A percentile compares a stretch with the other conserved stretches of the same genome.
phyloP scores from a whole-genome alignment of 2,329 filamentous ascomycete species.

The Tolypocladium inflatum region DNA sequence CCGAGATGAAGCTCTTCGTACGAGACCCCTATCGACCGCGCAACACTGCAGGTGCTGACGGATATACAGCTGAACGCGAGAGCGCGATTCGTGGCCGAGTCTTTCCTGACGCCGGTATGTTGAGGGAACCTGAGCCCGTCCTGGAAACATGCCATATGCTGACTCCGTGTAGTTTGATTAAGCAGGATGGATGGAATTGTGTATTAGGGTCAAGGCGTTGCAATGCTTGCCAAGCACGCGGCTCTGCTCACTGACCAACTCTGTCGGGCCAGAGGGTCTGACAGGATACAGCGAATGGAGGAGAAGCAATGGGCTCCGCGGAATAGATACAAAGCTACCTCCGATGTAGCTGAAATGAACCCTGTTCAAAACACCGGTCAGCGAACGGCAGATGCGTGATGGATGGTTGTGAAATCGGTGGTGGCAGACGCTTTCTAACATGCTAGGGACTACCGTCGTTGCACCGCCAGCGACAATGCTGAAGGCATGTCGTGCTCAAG shows the following conservation, averaged over 20 bases:
- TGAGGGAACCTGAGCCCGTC: not conserved
- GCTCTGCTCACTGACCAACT: not conserved
- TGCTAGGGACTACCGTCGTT: not conserved
- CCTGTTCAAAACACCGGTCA: not conserved
- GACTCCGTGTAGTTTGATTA: slow-evolving; percentile 21
- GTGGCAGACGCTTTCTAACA: not conserved
- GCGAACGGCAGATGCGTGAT: not conserved
- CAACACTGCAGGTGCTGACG: slow-evolving; percentile 6
- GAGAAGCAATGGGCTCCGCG: not conserved
- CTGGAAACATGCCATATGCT: not conserved
- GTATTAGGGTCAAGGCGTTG: not conserved
- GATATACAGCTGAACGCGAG: slow-evolving; percentile 73
- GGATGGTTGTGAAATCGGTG: not conserved
- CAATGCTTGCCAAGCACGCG: not conserved
- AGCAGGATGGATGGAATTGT: not conserved
- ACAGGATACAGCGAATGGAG: not conserved
- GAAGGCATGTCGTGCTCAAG: not conserved
- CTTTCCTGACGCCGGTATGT: slow-evolving; percentile 83
- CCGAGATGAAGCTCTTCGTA: slow-evolving; percentile 99
- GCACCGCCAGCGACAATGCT: no score
- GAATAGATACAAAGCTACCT: not conserved
- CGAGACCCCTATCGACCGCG: slow-evolving; percentile 19
- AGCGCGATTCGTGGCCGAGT: slow-evolving; percentile 95
- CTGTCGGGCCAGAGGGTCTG: not conserved
- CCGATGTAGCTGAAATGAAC: not conserved